These are phyloP conservation scores for Trametes meyenii DNA, from an alignment of 768 basidiomycete species.

Conservation along the genomic window DNA sequence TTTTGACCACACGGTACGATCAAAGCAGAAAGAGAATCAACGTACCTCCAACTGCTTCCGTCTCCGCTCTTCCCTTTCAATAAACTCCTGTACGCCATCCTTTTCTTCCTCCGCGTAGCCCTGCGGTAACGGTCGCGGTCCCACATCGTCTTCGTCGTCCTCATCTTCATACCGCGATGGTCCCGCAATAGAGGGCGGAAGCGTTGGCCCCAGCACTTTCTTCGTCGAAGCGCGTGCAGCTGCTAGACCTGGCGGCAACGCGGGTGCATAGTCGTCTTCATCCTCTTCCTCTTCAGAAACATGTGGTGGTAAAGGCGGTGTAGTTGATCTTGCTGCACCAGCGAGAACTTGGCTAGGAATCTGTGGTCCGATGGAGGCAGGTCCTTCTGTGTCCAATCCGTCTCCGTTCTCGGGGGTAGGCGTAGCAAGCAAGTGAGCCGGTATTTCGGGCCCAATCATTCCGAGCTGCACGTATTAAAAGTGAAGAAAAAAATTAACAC, in stretches of 20 bases:
- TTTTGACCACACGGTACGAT: not conserved
- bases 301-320: constrained; percentile 6
- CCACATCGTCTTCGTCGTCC: constrained; percentile 79
- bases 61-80: constrained; percentile 82
- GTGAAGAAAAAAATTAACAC: too few species aligned
- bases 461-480: too few species aligned
- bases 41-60: constrained; percentile 67
- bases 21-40: not conserved
- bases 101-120: constrained; percentile 43
- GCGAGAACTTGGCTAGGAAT: constrained; percentile 21
- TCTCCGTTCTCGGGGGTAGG: constrained; percentile 6
- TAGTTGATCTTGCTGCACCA: constrained; percentile 18
- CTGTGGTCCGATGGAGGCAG: constrained; percentile 28
- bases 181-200: constrained; percentile 43
- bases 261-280: constrained; percentile 73
- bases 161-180: constrained; percentile 27
- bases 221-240: constrained; percentile 44
- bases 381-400: constrained; percentile 14
- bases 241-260: constrained; percentile 71
- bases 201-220: constrained; percentile 54
- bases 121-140: constrained; percentile 75
- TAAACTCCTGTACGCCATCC: constrained; percentile 79
- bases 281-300: constrained; percentile 49
- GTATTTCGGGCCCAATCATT: constrained; percentile 35
- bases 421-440: constrained; percentile 22